These are phyloP conservation scores for Auricularia sp. DNA, from an alignment of 768 basidiomycete species.

Conservation along the genomic window DNA sequence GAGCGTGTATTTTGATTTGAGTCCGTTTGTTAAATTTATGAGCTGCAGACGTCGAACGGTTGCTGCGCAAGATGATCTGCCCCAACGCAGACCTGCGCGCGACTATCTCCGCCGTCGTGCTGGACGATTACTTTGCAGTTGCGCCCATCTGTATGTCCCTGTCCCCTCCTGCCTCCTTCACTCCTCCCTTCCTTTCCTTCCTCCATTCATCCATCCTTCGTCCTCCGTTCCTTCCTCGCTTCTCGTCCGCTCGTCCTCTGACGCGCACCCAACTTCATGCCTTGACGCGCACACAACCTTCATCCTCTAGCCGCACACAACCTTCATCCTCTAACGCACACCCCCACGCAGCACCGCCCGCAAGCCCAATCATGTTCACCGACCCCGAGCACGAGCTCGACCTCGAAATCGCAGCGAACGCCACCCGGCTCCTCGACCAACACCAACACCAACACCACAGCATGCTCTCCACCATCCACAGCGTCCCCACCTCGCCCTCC, in stretches of 20 bases:
- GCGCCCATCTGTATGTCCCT: conserved; percentile 14
- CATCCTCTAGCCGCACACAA: no score
- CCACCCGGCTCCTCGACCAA: neutral
- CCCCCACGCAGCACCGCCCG: conserved; percentile 22
- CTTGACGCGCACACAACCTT: no score
- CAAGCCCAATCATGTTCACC: conserved; percentile 14
- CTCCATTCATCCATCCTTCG: no score
- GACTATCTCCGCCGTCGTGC: conserved; percentile 54
- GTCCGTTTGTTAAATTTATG: neutral
- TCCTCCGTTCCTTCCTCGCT: no score
- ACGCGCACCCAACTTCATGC: no score
- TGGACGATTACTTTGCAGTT: conserved; percentile 43
- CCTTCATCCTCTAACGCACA: no score
- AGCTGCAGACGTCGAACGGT: conserved; percentile 34
- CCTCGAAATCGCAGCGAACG: neutral
- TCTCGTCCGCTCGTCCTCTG: no score
- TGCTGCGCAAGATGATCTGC: conserved; percentile 67
- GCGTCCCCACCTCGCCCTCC: neutral
- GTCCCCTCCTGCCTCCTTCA: conserved; percentile 39
- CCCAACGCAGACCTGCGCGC: conserved; percentile 77
- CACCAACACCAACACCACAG: no score
- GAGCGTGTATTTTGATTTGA: neutral
- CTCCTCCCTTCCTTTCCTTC: conserved; percentile 18
- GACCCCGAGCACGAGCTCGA: neutral
- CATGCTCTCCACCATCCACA: neutral